Percentiles rank a stretch among this genome's conserved stretches.
Conservation (phyloP, 495 filamentous ascomycete genomes). For the Durotheca rogersii region DNA sequence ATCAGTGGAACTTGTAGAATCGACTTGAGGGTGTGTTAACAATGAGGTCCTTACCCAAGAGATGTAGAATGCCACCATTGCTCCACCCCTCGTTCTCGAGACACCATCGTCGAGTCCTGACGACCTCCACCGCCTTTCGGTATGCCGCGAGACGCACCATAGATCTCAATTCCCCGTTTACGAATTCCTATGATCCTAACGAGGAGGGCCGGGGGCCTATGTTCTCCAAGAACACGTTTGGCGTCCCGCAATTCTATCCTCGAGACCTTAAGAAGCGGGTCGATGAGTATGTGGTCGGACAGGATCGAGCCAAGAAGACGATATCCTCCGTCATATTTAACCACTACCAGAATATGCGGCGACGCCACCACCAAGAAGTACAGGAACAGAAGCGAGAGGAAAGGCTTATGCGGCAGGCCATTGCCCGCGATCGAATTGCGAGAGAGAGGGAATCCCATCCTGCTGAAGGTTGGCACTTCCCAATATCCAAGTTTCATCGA, state of each 20-base stretch:
- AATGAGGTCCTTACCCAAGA: conserved; percentile 40
- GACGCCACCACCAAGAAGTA: conserved; percentile 76
- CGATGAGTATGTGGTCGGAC: conserved; percentile 94
- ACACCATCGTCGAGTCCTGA: conserved; percentile 33
- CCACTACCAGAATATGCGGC: conserved; percentile 87
- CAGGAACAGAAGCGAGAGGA: conserved; percentile 64
- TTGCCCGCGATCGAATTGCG: conserved; percentile 48
- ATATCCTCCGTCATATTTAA: conserved; percentile 94
- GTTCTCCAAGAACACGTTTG: conserved; percentile 52
- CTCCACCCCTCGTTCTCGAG: conserved; percentile 11
- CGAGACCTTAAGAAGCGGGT: conserved; percentile 83
- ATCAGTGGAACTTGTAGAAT: conserved; percentile 3
- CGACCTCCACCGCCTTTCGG: conserved; percentile 33
- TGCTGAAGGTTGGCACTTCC: conserved; percentile 50
- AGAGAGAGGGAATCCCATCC: conserved; percentile 40
- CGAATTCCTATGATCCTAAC: conserved; percentile 73
- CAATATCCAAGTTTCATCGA: conserved; percentile 24
- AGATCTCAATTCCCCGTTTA: conserved; percentile 57
- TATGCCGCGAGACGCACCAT: conserved; percentile 34
- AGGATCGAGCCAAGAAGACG: conserved; percentile 94
- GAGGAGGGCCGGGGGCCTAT: conserved; percentile 51
- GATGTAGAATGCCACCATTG: conserved; percentile 30
- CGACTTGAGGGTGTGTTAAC: too few relatives aligned
- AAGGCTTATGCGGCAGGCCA: conserved; percentile 47
- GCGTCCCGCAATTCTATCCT: conserved; percentile 75